These are phyloP conservation scores for Moricandia arvensis DNA, from an alignment of 345 rosid genomes.

Conservation along the genomic window DNA sequence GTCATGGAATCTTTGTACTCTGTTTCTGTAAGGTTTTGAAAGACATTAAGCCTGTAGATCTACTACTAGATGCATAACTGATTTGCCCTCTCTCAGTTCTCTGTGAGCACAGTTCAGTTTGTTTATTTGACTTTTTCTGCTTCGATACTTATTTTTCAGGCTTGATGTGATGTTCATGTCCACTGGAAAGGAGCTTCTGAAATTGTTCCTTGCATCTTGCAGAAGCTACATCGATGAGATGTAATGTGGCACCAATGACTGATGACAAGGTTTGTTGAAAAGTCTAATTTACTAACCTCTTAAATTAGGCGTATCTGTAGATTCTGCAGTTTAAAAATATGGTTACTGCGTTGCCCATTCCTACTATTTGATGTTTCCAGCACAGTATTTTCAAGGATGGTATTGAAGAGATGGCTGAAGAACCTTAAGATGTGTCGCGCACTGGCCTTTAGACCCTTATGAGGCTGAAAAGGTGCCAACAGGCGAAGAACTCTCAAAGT, in stretches of 20 bases:
- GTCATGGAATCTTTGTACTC: neutral
- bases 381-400: conserved; percentile 56
- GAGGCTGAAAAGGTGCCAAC: conserved; percentile 68
- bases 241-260: conserved; percentile 52
- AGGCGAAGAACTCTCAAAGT: conserved; percentile 55
- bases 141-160: conserved; percentile 38
- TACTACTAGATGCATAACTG: neutral
- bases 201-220: conserved; percentile 80
- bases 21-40: neutral
- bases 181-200: conserved; percentile 99
- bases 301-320: neutral
- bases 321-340: neutral
- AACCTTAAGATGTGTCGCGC: conserved; percentile 92
- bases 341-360: too few species aligned
- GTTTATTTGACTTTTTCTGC: neutral
- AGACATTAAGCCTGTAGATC: neutral
- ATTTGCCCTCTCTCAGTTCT: neutral
- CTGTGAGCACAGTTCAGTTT: neutral
- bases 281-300: neutral
- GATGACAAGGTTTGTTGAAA: conserved; percentile 61
- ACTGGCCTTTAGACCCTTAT: conserved; percentile 68
- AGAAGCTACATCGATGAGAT: conserved; percentile 56
- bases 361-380: conserved; percentile 27
- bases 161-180: conserved; percentile 64
- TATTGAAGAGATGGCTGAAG: conserved; percentile 77